These are phyloP conservation scores for Leptomonas pyrrhocoris DNA, from an alignment of 208 protist genomes.

Conservation along the genomic window DNA sequence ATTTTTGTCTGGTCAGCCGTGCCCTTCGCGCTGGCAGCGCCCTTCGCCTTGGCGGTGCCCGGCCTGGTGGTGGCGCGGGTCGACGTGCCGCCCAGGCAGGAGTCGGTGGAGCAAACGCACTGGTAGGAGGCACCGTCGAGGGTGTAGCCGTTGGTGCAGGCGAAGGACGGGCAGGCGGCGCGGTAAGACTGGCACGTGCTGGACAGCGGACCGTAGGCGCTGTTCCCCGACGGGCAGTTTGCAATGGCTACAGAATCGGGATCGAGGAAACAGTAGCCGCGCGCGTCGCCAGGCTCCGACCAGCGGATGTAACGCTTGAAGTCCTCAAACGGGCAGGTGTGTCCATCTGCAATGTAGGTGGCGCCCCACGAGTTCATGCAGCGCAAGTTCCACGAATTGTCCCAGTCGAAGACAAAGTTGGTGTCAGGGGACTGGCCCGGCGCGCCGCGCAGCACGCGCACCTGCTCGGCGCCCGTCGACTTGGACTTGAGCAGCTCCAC, in stretches of 20 bases:
- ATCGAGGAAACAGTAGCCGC: conserved; percentile 62
- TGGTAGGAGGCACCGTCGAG: conserved; percentile 31
- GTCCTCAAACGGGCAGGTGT: conserved; percentile 56
- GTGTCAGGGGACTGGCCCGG: conserved; percentile 51
- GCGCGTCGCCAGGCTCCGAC: conserved; percentile 40
- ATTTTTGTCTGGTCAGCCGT: not conserved
- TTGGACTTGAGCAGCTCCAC: conserved; percentile 61
- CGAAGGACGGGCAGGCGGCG: conserved; percentile 26
- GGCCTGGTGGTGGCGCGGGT: not conserved
- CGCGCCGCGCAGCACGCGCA: conserved; percentile 51
- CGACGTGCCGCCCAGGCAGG: conserved; percentile 10
- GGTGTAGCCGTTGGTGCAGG: conserved; percentile 31
- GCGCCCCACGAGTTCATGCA: conserved; percentile 50
- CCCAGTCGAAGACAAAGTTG: conserved; percentile 40
- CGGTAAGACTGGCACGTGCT: conserved; percentile 42
- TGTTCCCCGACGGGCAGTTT: conserved; percentile 37
- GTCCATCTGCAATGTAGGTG: conserved; percentile 44
- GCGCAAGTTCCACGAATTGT: conserved; percentile 42
- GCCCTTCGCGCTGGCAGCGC: not conserved
- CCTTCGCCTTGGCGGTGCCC: conserved; percentile 9
- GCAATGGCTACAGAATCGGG: conserved; percentile 27
- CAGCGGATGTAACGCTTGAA: conserved; percentile 51
- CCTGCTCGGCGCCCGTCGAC: conserved; percentile 26
- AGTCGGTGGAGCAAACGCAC: conserved; percentile 32
- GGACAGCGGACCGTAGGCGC: conserved; percentile 21